phyloP scores from a whole-genome alignment of 2,329 filamentous ascomycete genomes.

The Arthrobotrys conoides region DNA sequence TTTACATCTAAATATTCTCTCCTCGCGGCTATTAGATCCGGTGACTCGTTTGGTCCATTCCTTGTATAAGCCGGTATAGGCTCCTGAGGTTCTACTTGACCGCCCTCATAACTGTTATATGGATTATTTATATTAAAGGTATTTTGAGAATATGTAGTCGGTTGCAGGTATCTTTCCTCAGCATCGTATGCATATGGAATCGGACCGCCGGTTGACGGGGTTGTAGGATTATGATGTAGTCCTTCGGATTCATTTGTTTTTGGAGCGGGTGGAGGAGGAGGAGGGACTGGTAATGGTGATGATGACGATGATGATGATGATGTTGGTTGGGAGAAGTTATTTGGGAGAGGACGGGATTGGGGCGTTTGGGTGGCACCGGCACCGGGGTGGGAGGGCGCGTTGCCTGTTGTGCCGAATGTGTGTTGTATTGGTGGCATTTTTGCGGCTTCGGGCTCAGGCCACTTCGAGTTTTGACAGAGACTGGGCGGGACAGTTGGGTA shows the following conservation, averaged over 20 bases:
- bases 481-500: too few relatives aligned
- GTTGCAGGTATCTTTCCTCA: background rate
- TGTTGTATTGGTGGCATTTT: slow-evolving; percentile 55
- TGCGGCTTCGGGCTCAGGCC: background rate
- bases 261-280: background rate
- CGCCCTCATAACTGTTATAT: background rate
- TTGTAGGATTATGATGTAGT: background rate
- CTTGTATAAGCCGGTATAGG: slow-evolving; percentile 39
- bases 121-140: too few relatives aligned
- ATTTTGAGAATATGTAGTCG: slow-evolving; percentile 1
- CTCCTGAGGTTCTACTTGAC: slow-evolving; percentile 21
- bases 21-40: slow-evolving; percentile 44
- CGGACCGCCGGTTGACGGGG: background rate
- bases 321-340: background rate
- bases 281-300: background rate
- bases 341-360: background rate
- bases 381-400: slow-evolving; percentile 32
- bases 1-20: slow-evolving; percentile 39
- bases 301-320: too few relatives aligned
- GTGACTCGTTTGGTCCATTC: slow-evolving; percentile 17
- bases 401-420: slow-evolving; percentile 37
- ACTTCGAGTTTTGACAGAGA: background rate
- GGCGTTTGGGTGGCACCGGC: slow-evolving; percentile 16
- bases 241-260: background rate
- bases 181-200: background rate